Conservation (phyloP, 129 eudicot species). For the Chrysanthemum seticuspe region DNA sequence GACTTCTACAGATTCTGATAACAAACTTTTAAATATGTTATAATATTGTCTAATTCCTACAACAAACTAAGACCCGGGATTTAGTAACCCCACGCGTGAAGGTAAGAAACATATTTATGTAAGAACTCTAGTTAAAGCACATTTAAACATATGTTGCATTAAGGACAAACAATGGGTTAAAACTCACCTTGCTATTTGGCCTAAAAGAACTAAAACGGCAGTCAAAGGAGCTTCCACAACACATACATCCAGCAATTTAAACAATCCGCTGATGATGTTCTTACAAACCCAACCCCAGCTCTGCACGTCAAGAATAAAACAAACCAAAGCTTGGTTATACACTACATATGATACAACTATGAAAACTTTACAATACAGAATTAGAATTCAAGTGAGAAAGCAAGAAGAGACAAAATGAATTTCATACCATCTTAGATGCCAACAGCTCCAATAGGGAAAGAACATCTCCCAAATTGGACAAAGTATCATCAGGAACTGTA, state of each 20-base stretch:
- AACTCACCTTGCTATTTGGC: slow-evolving; percentile 72
- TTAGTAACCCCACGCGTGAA: neutral
- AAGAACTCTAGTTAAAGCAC: neutral
- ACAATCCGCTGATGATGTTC: slow-evolving; percentile 46
- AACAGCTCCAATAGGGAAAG: slow-evolving; percentile 75
- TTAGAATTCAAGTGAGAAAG: neutral
- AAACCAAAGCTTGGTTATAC: slow-evolving; percentile 11
- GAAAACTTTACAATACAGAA: neutral
- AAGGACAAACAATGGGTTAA: neutral
- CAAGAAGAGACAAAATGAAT: neutral
- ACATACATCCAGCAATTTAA: slow-evolving; percentile 45
- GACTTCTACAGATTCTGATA: too few relatives aligned
- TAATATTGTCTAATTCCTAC: too few relatives aligned
- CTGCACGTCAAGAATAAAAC: slow-evolving; percentile 45
- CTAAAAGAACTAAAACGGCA: slow-evolving; percentile 60
- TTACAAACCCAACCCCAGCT: slow-evolving; percentile 70
- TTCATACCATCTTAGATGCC: slow-evolving; percentile 72
- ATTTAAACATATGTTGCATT: neutral
- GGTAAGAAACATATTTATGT: neutral
- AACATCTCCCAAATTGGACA: slow-evolving; percentile 47
- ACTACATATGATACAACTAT: neutral
- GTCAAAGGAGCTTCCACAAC: slow-evolving; percentile 38
- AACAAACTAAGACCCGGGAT: neutral
- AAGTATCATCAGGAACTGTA: slow-evolving; percentile 25
- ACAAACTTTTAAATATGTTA: too few relatives aligned